These are phyloP conservation scores for Mortierella antarctica DNA, from an alignment of 192 early-diverging fungal genomes.

Conservation along the genomic window DNA sequence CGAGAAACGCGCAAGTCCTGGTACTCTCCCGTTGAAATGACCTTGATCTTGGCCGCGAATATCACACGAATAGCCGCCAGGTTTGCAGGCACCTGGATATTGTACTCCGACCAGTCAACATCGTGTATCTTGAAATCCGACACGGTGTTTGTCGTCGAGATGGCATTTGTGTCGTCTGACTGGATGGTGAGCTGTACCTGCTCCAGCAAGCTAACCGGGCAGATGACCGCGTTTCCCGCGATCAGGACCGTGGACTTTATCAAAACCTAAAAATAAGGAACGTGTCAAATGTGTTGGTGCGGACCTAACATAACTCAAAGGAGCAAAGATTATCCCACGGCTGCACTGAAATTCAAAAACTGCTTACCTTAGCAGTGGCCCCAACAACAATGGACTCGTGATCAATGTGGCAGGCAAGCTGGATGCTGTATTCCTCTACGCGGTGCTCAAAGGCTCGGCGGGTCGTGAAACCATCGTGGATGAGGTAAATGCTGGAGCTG, in stretches of 20 bases:
- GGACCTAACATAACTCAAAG: neutral
- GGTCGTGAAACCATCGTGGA: conserved; percentile 55
- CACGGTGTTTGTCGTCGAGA: conserved; percentile 29
- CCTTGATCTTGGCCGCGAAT: conserved; percentile 50
- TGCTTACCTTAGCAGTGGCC: conserved; percentile 44
- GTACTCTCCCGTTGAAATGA: conserved; percentile 34
- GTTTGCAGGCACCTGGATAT: conserved; percentile 55
- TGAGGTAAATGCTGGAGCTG: conserved; percentile 28
- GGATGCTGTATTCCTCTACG: conserved; percentile 50
- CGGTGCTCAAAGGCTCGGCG: conserved; percentile 31
- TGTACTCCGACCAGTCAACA: conserved; percentile 32
- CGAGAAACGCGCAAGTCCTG: conserved; percentile 10
- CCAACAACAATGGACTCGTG: conserved; percentile 52
- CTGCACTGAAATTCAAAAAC: neutral
- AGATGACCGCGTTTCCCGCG: neutral
- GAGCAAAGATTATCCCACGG: neutral
- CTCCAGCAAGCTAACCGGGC: conserved; percentile 52
- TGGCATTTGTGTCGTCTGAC: conserved; percentile 18
- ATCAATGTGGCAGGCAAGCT: conserved; percentile 57
- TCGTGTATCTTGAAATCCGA: conserved; percentile 44
- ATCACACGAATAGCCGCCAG: conserved; percentile 16
- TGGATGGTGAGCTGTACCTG: conserved; percentile 38
- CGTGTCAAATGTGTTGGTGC: neutral
- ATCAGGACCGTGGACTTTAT: conserved; percentile 25
- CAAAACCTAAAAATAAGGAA: conserved; percentile 9